Percentiles rank a stretch among this genome's conserved stretches.
Conservation (phyloP, 2,329 filamentous ascomycete genomes). For the Neurospora sp. region DNA sequence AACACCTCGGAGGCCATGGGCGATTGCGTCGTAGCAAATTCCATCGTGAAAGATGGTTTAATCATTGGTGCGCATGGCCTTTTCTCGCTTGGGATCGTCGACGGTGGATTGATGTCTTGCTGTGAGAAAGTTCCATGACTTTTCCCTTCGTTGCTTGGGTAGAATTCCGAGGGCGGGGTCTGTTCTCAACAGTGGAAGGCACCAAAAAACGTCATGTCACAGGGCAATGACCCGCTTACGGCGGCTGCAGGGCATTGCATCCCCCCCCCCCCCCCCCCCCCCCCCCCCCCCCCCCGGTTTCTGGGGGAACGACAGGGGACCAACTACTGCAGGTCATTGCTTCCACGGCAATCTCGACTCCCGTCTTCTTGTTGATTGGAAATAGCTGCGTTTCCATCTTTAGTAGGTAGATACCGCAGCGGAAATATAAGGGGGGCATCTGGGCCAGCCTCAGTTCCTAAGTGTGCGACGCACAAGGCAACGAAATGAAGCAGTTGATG, state of each 20-base stretch:
- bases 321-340: background rate
- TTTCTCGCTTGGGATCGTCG: background rate
- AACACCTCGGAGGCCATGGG: slow-evolving; percentile 75
- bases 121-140: background rate
- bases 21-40: slow-evolving; percentile 26
- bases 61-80: background rate
- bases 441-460: too few relatives aligned
- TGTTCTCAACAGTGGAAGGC: background rate
- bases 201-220: background rate
- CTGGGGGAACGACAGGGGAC: background rate
- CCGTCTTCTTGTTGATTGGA: background rate
- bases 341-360: background rate
- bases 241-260: background rate
- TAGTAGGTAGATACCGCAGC: too few relatives aligned
- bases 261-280: background rate
- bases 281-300: background rate
- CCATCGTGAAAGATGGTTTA: slow-evolving; percentile 9
- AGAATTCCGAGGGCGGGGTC: background rate
- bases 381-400: background rate
- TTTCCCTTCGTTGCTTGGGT: background rate
- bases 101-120: background rate
- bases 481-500: too few relatives aligned
- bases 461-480: too few relatives aligned
- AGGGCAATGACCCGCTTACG: background rate
- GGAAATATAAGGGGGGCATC: too few relatives aligned